Base-by-base conservation (phyloP, 164 flowering plant genomes). In the Stephania japonica region DNA sequence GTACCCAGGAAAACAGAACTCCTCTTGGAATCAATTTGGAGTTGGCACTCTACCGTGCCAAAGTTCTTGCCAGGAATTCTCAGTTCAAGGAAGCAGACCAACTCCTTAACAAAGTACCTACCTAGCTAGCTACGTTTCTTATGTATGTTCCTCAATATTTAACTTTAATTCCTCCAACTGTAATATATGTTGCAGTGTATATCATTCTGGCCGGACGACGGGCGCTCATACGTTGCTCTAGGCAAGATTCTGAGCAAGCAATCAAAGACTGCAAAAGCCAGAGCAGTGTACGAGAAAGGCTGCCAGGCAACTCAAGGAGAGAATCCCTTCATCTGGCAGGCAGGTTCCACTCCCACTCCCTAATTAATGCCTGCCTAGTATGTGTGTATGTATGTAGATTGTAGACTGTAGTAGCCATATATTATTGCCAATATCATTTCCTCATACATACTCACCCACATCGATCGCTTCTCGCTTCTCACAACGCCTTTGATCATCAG, bases 291-390 rank as follows among this genome's bases (percentile, higher is more conserved):
- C 78, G 99, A 90, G 77, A 88, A 78, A 76, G 98, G 97, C 23
- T 92, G 94, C 79, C 97, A 94, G 70, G 94, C 97, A 38, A 91
- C 97, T 2, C 98, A 94, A 78, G 98, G 98, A 49, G 98, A 94
- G 78, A 94, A 94, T 85, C 77, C 97, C 3, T 94, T 82, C 82
- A 91, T 90, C 65, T 94, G 99, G 99, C 99, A 92, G 99, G 97
- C 91, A 42, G 19, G 19, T 56, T 56, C 6, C n/a, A 56, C 6
- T 56, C 4, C 38, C 38, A 32, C 38, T 32, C 38, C 38, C 38
- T 32, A 32, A 32, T 32, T 32, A 2, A 32, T 32, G 38, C 38
- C 38, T 32, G n/a, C 38, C 38, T 32, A 32, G 2, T 32, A 32
- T 32, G 4, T 32, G 38, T 32, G 4, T 32, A 32, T 32, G 38